Conservation (phyloP, 176 grass and related monocot genomes). For the Elaeis guineensis region DNA sequence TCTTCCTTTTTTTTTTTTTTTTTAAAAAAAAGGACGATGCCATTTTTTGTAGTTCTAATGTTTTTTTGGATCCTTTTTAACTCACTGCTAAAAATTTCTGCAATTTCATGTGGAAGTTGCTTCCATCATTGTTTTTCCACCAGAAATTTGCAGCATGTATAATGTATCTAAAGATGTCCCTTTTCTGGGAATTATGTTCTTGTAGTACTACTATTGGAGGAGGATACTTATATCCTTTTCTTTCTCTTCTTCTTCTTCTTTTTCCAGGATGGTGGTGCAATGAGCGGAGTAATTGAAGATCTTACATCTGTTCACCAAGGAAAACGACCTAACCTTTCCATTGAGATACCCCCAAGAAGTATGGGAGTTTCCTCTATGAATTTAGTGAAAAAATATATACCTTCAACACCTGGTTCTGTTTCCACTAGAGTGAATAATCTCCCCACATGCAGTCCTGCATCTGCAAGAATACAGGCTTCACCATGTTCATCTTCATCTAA, state of each 20-base stretch:
- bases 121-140: too few species aligned
- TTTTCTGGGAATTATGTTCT: not conserved
- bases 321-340: conserved; percentile 41
- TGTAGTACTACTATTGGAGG: too few species aligned
- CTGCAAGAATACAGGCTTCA: conserved; percentile 10
- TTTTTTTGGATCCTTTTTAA: too few species aligned
- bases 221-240: not conserved
- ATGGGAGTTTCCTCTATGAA: conserved; percentile 5
- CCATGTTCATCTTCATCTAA: conserved; percentile 47
- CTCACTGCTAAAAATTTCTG: too few species aligned
- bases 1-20: too few species aligned
- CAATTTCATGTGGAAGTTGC: too few species aligned
- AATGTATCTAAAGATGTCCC: not conserved
- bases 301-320: not conserved
- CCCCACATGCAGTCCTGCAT: not conserved
- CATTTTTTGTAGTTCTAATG: too few species aligned
- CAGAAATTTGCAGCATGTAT: too few species aligned
- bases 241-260: not conserved
- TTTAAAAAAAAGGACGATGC: too few species aligned
- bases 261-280: conserved; percentile 4
- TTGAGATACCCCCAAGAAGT: conserved; percentile 51
- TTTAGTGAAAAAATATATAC: conserved; percentile 18
- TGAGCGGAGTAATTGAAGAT: conserved; percentile 1
- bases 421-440: conserved; percentile 5
- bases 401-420: conserved; percentile 16